These are phyloP conservation scores for Mortierella sp. DNA, from an alignment of 371 early-diverging fungal species.

Conservation along the genomic window DNA sequence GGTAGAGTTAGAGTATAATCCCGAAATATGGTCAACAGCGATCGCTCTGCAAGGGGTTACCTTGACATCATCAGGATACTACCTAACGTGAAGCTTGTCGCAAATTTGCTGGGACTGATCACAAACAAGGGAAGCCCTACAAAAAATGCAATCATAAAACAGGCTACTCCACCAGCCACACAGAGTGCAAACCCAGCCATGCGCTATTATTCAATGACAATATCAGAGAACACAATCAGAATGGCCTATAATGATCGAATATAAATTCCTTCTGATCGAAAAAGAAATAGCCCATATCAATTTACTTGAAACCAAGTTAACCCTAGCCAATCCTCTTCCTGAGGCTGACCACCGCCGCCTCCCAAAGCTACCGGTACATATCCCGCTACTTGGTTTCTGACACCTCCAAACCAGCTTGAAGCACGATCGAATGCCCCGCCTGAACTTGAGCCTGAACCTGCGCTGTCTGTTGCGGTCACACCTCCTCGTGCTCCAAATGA, in stretches of 20 bases:
- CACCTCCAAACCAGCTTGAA: slow-evolving; percentile 44
- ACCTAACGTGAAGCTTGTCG: slow-evolving; percentile 67
- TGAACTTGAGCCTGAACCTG: slow-evolving; percentile 1
- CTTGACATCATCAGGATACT: slow-evolving; percentile 45
- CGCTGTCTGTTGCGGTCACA: slow-evolving; percentile 26
- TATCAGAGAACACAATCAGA: slow-evolving; percentile 5
- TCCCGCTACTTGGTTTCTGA: slow-evolving; percentile 45
- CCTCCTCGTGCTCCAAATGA: slow-evolving; percentile 52
- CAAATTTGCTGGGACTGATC: slow-evolving; percentile 69
- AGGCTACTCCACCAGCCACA: slow-evolving; percentile 40
- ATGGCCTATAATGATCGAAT: no score
- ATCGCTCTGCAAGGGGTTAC: slow-evolving; percentile 36
- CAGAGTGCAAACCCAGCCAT: slow-evolving; percentile 54
- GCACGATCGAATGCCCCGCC: slow-evolving; percentile 26
- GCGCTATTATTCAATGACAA: slow-evolving; percentile 14
- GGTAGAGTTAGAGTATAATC: neutral
- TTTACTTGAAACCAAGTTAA: slow-evolving; percentile 48
- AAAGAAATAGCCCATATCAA: neutral
- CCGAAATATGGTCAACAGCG: neutral
- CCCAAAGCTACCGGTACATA: slow-evolving; percentile 48
- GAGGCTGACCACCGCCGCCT: slow-evolving; percentile 31
- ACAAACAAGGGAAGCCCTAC: slow-evolving; percentile 61
- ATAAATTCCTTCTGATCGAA: neutral
- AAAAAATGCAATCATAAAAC: slow-evolving; percentile 59
- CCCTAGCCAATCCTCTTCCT: slow-evolving; percentile 51